phyloP scores from a whole-genome alignment of 1,284 basidiomycete genomes.

The Ceratobasidium sp. region DNA sequence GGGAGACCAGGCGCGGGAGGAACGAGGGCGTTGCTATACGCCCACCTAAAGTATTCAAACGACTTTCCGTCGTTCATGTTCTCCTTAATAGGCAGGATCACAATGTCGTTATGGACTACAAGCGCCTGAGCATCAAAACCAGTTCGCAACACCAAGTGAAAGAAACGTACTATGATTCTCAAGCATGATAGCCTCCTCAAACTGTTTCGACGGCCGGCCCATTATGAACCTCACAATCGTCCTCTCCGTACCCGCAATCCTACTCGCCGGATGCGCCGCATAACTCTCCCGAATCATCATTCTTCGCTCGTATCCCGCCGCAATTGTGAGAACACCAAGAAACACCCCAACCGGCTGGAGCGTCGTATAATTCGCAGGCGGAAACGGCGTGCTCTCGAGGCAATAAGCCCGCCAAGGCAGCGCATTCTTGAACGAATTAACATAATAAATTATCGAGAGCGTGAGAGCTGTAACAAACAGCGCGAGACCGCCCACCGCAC shows the following conservation, averaged over 20 bases:
- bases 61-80: slow-evolving; percentile 94
- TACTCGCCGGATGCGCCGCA: slow-evolving; percentile 81
- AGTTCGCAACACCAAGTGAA: slow-evolving; percentile 17
- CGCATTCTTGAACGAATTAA: slow-evolving; percentile 95
- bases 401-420: slow-evolving; percentile 95
- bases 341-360: slow-evolving; percentile 89
- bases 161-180: slow-evolving; percentile 88
- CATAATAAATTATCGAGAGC: slow-evolving; percentile 85
- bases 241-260: slow-evolving; percentile 81
- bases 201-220: slow-evolving; percentile 82
- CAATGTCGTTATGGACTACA: slow-evolving; percentile 87
- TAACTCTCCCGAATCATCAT: slow-evolving; percentile 92
- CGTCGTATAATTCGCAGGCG: slow-evolving; percentile 66
- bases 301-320: slow-evolving; percentile 84
- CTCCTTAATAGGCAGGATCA: slow-evolving; percentile 84
- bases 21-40: slow-evolving; percentile 89
- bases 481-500: slow-evolving; percentile 60
- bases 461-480: slow-evolving; percentile 69
- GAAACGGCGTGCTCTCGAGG: slow-evolving; percentile 59
- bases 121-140: neutral
- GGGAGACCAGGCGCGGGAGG: slow-evolving; percentile 64
- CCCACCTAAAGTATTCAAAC: slow-evolving; percentile 89
- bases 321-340: slow-evolving; percentile 91
- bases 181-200: slow-evolving; percentile 79
- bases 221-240: slow-evolving; percentile 92